Percentiles rank a stretch among this genome's conserved stretches.
Evolutionary conservation across 306 rosid species (phyloP).

Genomic region (Carpinus fangiana): DNA sequence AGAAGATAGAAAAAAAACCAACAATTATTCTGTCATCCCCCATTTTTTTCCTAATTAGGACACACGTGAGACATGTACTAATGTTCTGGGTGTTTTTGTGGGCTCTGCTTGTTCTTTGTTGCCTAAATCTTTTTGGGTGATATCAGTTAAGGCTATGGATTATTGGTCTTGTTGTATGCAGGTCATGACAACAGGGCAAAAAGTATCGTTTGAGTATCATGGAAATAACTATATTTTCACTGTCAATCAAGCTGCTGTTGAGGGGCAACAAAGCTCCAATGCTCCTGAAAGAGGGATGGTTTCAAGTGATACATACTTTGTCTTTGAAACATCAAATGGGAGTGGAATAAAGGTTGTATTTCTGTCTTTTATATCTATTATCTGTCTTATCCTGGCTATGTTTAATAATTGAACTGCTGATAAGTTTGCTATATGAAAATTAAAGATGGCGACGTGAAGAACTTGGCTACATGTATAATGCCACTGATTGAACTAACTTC

Average conservation of each 20-base stretch:
- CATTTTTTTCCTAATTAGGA: not conserved
- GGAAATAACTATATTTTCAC: constrained; percentile 82
- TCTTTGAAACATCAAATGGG: constrained; percentile 76
- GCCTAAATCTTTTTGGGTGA: constrained; percentile 1
- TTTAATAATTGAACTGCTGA: constrained; percentile 18
- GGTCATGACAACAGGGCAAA: constrained; percentile 94
- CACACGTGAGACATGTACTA: not conserved
- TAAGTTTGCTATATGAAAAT: constrained; percentile 9
- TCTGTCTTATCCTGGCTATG: constrained; percentile 10
- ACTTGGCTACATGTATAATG: not conserved
- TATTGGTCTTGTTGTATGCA: constrained; percentile 35
- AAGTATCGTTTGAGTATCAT: constrained; percentile 76
- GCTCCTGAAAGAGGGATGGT: constrained; percentile 82
- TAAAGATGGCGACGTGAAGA: not conserved
- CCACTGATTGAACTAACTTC: constrained; percentile 15
- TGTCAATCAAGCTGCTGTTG: constrained; percentile 67
- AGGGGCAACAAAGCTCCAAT: constrained; percentile 63
- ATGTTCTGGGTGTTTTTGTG: not conserved
- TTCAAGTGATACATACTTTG: constrained; percentile 75
- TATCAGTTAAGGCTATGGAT: constrained; percentile 3
- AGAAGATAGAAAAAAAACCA: not conserved
- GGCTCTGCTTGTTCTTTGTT: not conserved
- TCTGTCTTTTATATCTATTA: constrained; percentile 18
- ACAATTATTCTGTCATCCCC: not conserved
- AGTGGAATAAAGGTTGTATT: constrained; percentile 87